Evolutionary conservation across 164 flowering plant species (phyloP).

Genomic region (Chimonanthus praecox): DNA sequence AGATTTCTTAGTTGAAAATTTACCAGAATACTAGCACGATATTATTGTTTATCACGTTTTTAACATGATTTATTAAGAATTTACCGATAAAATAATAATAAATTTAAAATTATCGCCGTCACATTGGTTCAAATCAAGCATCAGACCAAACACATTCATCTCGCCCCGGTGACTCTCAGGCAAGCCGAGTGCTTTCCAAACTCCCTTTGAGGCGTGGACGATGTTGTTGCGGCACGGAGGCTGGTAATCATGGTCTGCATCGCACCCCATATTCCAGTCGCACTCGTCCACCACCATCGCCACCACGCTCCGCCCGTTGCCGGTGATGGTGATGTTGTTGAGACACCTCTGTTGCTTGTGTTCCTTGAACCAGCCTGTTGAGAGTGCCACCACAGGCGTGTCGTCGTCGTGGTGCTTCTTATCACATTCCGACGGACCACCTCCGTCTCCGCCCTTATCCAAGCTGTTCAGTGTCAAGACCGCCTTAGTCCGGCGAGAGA

Average conservation of each 20-base stretch:
- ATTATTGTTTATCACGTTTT: no score
- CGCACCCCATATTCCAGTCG: constrained; percentile 25
- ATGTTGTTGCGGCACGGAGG: constrained; percentile 17
- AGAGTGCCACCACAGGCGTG: constrained; percentile 17
- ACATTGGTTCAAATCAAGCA: constrained; percentile 8
- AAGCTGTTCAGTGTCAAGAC: constrained; percentile 16
- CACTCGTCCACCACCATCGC: constrained; percentile 36
- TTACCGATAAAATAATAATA: no score
- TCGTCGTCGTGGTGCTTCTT: constrained; percentile 11
- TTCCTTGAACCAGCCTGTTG: constrained; percentile 22
- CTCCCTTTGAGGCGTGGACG: constrained; percentile 22
- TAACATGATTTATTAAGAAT: no score
- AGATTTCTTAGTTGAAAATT: no score
- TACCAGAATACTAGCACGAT: no score
- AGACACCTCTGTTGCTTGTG: constrained; percentile 12
- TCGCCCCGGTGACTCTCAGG: constrained; percentile 14
- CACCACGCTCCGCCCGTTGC: constrained; percentile 17
- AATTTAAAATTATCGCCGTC: neutral
- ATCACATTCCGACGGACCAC: constrained; percentile 5
- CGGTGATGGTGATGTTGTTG: constrained; percentile 19
- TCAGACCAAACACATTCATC: constrained; percentile 23
- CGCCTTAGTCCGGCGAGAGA: constrained; percentile 7
- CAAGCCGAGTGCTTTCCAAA: constrained; percentile 21
- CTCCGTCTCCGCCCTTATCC: constrained; percentile 15
- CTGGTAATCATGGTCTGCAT: no score